Evolutionary conservation across 768 basidiomycete species (phyloP).

Genomic region (Xerocomus brunneocitrinus): DNA sequence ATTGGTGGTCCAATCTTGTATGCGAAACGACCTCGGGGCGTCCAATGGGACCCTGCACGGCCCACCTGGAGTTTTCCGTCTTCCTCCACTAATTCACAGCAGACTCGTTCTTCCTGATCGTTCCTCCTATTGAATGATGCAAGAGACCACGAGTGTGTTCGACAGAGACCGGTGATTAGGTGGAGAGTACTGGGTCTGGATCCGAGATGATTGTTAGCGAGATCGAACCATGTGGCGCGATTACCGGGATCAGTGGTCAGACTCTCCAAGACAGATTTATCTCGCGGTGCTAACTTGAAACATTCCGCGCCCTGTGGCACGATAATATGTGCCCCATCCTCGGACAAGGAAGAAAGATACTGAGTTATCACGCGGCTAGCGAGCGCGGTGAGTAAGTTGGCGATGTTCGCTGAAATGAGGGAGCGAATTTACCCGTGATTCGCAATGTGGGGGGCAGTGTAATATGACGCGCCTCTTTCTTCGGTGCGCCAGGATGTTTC

Average conservation of each 20-base stretch:
- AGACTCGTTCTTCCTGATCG: background rate
- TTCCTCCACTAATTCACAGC: constrained; percentile 1
- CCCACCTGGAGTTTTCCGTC: background rate
- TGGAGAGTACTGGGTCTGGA: background rate
- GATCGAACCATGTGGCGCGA: background rate
- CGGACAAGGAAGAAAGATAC: background rate
- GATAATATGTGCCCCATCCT: constrained; percentile 1
- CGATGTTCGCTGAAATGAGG: background rate
- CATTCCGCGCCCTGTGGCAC: background rate
- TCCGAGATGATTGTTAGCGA: background rate
- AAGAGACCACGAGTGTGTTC: background rate
- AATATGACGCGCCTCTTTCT: background rate
- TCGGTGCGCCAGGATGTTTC: background rate
- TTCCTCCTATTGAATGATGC: background rate
- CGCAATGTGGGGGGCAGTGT: background rate
- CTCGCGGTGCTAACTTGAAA: background rate
- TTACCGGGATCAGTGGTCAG: background rate
- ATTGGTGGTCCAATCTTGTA: background rate
- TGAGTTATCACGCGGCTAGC: background rate
- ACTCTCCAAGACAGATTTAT: background rate
- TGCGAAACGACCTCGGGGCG: background rate
- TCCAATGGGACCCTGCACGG: background rate
- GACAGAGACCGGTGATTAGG: background rate
- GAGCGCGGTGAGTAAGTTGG: background rate
- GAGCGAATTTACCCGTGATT: background rate